Conservation (phyloP, 2,329 filamentous ascomycete genomes). For the Clathrospora elynae region DNA sequence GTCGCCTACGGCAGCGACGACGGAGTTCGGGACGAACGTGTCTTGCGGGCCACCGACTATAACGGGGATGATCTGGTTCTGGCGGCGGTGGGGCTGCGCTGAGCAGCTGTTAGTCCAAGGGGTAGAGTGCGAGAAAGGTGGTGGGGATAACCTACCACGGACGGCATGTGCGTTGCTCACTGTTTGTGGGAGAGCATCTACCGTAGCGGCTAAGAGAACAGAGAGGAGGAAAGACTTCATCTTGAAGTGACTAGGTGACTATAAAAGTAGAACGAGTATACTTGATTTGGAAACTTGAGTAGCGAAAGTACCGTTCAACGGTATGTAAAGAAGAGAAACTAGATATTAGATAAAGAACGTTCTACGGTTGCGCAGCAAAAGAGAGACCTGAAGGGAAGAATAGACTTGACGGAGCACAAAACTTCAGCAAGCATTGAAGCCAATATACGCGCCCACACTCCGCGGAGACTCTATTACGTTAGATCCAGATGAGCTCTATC, state of each 20-base stretch:
- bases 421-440: neutral
- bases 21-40: slow-evolving; percentile 36
- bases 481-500: too few relatives aligned
- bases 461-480: too few relatives aligned
- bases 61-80: slow-evolving; percentile 35
- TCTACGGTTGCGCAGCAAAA: slow-evolving; percentile 33
- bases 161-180: slow-evolving; percentile 9
- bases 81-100: slow-evolving; percentile 31
- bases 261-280: slow-evolving; percentile 3
- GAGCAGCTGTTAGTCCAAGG: neutral
- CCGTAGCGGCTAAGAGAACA: slow-evolving; percentile 17
- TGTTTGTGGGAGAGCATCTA: slow-evolving; percentile 22
- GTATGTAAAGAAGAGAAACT: slow-evolving; percentile 17
- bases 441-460: slow-evolving; percentile 7
- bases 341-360: slow-evolving; percentile 29
- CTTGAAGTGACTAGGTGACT: too few relatives aligned
- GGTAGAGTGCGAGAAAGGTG: neutral
- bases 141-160: slow-evolving; percentile 5
- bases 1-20: slow-evolving; percentile 37
- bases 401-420: slow-evolving; percentile 6
- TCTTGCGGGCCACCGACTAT: slow-evolving; percentile 40
- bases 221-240: slow-evolving; percentile 26
- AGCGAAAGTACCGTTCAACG: slow-evolving; percentile 33
- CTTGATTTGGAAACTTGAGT: slow-evolving; percentile 3
- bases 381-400: slow-evolving; percentile 23